Evolutionary conservation across 1,284 basidiomycete species (phyloP).

Genomic region (Boletus semigastroideus): DNA sequence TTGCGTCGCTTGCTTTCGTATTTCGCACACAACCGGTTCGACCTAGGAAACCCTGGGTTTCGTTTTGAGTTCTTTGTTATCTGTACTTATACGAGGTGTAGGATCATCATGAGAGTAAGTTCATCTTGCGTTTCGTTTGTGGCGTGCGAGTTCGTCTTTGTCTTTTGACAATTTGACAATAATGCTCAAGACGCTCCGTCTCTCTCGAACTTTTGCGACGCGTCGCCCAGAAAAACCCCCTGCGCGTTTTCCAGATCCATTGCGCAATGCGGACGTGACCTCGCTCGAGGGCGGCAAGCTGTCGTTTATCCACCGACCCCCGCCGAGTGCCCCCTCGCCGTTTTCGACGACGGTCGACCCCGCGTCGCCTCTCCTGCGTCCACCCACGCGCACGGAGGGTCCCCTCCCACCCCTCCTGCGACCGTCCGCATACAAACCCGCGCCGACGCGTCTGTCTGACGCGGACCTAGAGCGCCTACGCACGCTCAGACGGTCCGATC

Average conservation of each 20-base stretch:
- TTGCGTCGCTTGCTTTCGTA: constrained; percentile 25
- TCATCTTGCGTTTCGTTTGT: constrained; percentile 9
- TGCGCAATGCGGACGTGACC: constrained; percentile 56
- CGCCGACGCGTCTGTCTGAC: constrained; percentile 45
- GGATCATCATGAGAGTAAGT: constrained; percentile 9
- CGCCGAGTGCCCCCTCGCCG: constrained; percentile 68
- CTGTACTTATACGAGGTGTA: constrained; percentile 32
- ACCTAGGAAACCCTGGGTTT: constrained; percentile 10
- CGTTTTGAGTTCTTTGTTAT: constrained; percentile 27
- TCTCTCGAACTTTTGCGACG: constrained; percentile 40
- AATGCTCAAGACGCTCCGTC: constrained; percentile 18
- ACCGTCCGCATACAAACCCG: constrained; percentile 37
- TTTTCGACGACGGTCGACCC: constrained; percentile 66
- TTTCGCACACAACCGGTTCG: constrained; percentile 9
- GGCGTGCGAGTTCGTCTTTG: not conserved
- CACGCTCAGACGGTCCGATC: constrained; percentile 52
- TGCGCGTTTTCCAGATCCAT: constrained; percentile 62
- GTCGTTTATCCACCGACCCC: constrained; percentile 78
- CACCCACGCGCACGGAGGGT: constrained; percentile 30
- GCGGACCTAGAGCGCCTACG: constrained; percentile 56
- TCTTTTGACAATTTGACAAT: not conserved
- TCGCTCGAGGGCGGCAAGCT: constrained; percentile 53
- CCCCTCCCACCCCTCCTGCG: constrained; percentile 48
- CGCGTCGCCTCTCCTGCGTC: constrained; percentile 60
- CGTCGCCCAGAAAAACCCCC: constrained; percentile 55